Percentiles rank a stretch among this genome's conserved stretches.
These are phyloP conservation scores for Colletotrichum magnum DNA, from an alignment of 2,329 filamentous ascomycete species.

Conservation along the genomic window DNA sequence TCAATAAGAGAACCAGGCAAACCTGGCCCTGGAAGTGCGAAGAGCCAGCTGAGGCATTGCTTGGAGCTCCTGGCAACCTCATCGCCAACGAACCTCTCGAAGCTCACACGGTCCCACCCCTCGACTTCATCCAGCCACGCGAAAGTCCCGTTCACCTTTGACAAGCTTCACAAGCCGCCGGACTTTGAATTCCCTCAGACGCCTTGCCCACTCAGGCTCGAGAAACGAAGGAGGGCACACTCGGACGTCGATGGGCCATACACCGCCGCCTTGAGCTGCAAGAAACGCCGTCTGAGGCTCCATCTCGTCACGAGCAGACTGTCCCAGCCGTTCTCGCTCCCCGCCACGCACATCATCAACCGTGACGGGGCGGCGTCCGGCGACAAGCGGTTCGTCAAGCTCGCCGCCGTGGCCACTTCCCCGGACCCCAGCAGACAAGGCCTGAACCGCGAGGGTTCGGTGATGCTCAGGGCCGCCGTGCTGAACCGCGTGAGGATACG, in stretches of 20 bases:
- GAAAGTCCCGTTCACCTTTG: background rate
- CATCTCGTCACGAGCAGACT: constrained; percentile 78
- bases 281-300: constrained; percentile 77
- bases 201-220: background rate
- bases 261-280: constrained; percentile 65
- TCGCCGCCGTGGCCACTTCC: constrained; percentile 54
- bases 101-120: background rate
- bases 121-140: background rate
- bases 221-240: constrained; percentile 53
- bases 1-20: background rate
- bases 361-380: constrained; percentile 64
- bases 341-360: constrained; percentile 78
- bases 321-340: constrained; percentile 77
- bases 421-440: constrained; percentile 53
- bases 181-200: constrained; percentile 25
- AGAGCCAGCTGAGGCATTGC: background rate
- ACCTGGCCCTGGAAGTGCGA: background rate
- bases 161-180: background rate
- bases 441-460: constrained; percentile 61
- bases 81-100: background rate
- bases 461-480: constrained; percentile 75
- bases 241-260: constrained; percentile 73
- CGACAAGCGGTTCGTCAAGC: constrained; percentile 64
- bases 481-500: constrained; percentile 72
- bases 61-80: background rate